These are phyloP conservation scores for Hyphodiscus sp. DNA, from an alignment of 2,329 filamentous ascomycete genomes.

Conservation along the genomic window DNA sequence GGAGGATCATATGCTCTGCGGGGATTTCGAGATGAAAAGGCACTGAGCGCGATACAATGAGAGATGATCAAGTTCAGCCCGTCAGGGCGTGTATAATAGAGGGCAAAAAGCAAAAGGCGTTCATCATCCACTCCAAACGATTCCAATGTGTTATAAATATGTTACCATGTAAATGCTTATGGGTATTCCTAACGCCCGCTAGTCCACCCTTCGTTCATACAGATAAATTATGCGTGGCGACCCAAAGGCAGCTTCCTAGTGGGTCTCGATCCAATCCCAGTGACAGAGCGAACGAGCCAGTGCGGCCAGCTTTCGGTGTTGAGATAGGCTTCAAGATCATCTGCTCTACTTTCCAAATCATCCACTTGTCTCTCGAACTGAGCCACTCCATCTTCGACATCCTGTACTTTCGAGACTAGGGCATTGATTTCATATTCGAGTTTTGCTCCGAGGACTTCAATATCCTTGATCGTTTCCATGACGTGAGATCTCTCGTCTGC, in stretches of 20 bases:
- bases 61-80: background rate
- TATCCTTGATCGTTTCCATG: slow-evolving; percentile 65
- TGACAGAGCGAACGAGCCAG: slow-evolving; percentile 29
- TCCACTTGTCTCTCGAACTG: slow-evolving; percentile 76
- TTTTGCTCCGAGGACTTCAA: slow-evolving; percentile 76
- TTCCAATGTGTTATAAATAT: slow-evolving; percentile 4
- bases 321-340: slow-evolving; percentile 47
- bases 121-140: slow-evolving; percentile 16
- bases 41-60: background rate
- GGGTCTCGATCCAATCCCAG: slow-evolving; percentile 28
- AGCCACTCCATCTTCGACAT: slow-evolving; percentile 75
- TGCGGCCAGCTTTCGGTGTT: slow-evolving; percentile 29
- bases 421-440: slow-evolving; percentile 87
- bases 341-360: slow-evolving; percentile 60
- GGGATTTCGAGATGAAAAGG: background rate
- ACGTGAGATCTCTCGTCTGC: slow-evolving; percentile 62
- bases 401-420: slow-evolving; percentile 72
- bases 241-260: slow-evolving; percentile 19
- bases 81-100: slow-evolving; percentile 18
- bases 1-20: background rate
- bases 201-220: slow-evolving; percentile 1
- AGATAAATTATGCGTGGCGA: background rate
- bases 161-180: slow-evolving; percentile 21
- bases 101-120: slow-evolving; percentile 13
- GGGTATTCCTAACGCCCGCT: slow-evolving; percentile 26